Conservation (phyloP, 192 early-diverging fungal genomes). For the Thoreauomyces humboldtii region DNA sequence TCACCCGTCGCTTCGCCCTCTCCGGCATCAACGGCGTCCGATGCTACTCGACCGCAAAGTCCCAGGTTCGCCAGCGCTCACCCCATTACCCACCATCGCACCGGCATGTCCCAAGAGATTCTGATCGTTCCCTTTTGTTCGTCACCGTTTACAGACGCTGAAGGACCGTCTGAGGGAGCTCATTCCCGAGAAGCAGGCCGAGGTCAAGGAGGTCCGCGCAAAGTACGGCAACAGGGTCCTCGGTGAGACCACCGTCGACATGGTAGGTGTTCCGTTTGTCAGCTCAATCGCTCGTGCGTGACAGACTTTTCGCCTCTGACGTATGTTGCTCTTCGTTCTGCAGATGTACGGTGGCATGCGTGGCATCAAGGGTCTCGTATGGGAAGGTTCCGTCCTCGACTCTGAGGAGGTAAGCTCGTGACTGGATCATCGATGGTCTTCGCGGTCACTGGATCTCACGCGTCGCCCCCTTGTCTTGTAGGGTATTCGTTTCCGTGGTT, state of each 20-base stretch:
- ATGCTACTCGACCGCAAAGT: slow-evolving; percentile 27
- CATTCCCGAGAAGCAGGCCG: slow-evolving; percentile 91
- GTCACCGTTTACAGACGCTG: slow-evolving; percentile 76
- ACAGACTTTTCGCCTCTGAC: too few species aligned
- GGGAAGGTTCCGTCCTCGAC: slow-evolving; percentile 97
- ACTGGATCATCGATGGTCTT: neutral
- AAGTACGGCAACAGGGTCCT: slow-evolving; percentile 88
- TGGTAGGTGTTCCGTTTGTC: slow-evolving; percentile 57
- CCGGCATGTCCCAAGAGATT: too few species aligned
- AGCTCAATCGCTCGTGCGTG: too few species aligned
- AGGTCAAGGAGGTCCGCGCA: slow-evolving; percentile 91
- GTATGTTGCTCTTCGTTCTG: too few species aligned
- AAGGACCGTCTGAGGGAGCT: slow-evolving; percentile 93
- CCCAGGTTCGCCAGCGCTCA: slow-evolving; percentile 26
- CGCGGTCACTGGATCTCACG: neutral
- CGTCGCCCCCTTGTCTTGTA: neutral
- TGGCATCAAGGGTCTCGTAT: slow-evolving; percentile 98
- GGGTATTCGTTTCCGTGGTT: slow-evolving; percentile 97
- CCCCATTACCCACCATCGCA: too few species aligned
- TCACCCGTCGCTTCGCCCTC: slow-evolving; percentile 11
- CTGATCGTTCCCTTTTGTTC: too few species aligned
- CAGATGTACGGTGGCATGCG: slow-evolving; percentile 95
- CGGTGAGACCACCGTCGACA: slow-evolving; percentile 95
- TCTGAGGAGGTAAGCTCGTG: slow-evolving; percentile 81
- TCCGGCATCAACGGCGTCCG: slow-evolving; percentile 14